Evolutionary conservation across 768 basidiomycete genomes (phyloP).

Genomic region (Tricholoma furcatifolium): DNA sequence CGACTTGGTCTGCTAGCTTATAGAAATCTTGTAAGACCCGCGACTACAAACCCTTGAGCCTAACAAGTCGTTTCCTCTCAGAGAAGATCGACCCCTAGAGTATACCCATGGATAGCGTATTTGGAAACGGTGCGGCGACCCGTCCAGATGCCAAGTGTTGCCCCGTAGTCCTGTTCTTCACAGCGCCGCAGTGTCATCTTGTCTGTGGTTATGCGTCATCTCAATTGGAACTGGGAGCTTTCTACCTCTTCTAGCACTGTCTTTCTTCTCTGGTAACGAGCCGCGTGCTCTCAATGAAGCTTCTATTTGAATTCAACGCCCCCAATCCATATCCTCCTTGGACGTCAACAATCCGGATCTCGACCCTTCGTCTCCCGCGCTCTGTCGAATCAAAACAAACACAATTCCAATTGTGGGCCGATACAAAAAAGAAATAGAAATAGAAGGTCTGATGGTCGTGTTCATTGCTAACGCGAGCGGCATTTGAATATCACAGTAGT

Average conservation of each 20-base stretch:
- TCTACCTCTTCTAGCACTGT: conserved; percentile 2
- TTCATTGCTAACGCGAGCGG: background rate
- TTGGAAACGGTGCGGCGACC: background rate
- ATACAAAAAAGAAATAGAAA: background rate
- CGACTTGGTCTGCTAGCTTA: too few species aligned
- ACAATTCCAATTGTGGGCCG: background rate
- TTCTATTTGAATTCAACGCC: background rate
- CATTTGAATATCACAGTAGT: background rate
- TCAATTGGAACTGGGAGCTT: conserved; percentile 1
- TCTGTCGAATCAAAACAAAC: background rate
- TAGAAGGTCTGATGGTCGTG: background rate
- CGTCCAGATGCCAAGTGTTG: background rate
- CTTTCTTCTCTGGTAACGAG: background rate
- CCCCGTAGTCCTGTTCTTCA: background rate
- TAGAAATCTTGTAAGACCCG: too few species aligned
- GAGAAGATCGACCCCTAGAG: too few species aligned
- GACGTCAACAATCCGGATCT: conserved; percentile 6
- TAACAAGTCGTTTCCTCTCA: too few species aligned
- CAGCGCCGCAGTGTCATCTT: background rate
- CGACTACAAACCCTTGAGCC: too few species aligned
- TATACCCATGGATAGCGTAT: background rate
- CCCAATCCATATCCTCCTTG: background rate
- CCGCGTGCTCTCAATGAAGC: conserved; percentile 6
- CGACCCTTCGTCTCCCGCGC: background rate
- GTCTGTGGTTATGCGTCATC: conserved; percentile 1